Evolutionary conservation across 139 green algal genomes (phyloP), one percentile per base, ranked within the genome.

Genomic region (Chlamydomonas eustigma): DNA sequence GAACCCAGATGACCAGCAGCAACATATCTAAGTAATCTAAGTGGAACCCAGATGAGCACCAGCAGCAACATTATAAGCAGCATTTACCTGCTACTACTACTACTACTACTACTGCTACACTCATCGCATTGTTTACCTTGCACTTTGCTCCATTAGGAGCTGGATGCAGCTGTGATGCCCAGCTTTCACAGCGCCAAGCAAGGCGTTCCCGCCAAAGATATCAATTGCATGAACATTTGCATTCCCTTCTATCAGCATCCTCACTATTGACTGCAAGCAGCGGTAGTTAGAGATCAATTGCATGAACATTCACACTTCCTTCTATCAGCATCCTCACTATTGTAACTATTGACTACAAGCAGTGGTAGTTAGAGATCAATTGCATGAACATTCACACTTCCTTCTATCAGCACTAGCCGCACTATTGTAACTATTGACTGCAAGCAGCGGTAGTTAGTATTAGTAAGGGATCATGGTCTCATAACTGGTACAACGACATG

Each of bases 391-490:
- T 58, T 58, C 12, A 18, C 44, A 12, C 18, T 72, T n/a, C 79
- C 85, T 1, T 75, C 64, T 37, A 87, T 75, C 78, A 91, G 77
- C 70, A 86, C n/a, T n/a, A n/a, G n/a, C n/a, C n/a, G n/a, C n/a
- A n/a, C n/a, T n/a, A n/a, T 51, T 28, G 50, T 28, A 25, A 84
- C 67, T 1, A 85, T 78, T 0, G 76, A 73, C 22, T n/a, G n/a
- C n/a, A n/a, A n/a, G n/a, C n/a, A n/a, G n/a, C n/a, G n/a, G n/a
- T n/a, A n/a, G n/a, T n/a, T n/a, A 58, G 44, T n/a, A n/a, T n/a
- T n/a, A n/a, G n/a, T n/a, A n/a, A n/a, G n/a, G n/a, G n/a, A n/a
- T n/a, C n/a, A n/a, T n/a, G n/a, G n/a, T n/a, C n/a, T n/a, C n/a
- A n/a, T n/a, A n/a, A n/a, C n/a, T n/a, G n/a, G n/a, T n/a, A n/a